Evolutionary conservation across 2,329 filamentous ascomycete genomes (phyloP), one percentile per base, ranked within the genome.

Genomic region (Neopestalotiopsis sp.): DNA sequence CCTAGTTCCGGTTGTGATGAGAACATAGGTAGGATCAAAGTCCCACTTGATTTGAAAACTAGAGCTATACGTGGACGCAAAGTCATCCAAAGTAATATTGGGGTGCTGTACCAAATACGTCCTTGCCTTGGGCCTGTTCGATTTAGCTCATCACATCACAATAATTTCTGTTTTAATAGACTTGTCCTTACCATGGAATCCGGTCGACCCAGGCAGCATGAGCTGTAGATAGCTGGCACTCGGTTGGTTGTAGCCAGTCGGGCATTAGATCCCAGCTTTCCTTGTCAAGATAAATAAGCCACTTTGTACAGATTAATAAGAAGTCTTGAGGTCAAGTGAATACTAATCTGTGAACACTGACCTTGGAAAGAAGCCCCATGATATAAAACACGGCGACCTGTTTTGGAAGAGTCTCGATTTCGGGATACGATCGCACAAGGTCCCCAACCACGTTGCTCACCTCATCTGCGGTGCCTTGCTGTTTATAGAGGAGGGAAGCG

Each of bases 401-500:
- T 28, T 77, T 77, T 0, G 74, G 75, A 17, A 78, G 69, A 1
- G 73, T 74, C 64, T 77, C 73, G 13, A 79, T 78, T 71, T 79
- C 76, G 4, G 73, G 69, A 67, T 78, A 78, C 5, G 75, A 76
- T 63, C 75, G 70, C 1, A 79, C 68, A 40, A 79, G 73, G 45
- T 77, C 76, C 1, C 76, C 77, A 7, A 77, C 76, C 32, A 79
- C 73, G 38, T 78, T 76, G 70, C 76, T 78, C n/a, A 77, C 77
- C 12, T 76, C 73, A 59, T 79, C 77, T 24, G 74, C 71, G 0
- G 75, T 75, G 3, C 71, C 69, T 34, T 68, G 69, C 62, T 73
- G 69, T 58, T 72, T 69, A 28, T 77, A 73, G 4, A 78, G 64
- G 14, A 79, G 64, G 3, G 75, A 73, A 28, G 70, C 70, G 49